phyloP scores from a whole-genome alignment of 345 rosid genomes.

The Populus pruinosa region DNA sequence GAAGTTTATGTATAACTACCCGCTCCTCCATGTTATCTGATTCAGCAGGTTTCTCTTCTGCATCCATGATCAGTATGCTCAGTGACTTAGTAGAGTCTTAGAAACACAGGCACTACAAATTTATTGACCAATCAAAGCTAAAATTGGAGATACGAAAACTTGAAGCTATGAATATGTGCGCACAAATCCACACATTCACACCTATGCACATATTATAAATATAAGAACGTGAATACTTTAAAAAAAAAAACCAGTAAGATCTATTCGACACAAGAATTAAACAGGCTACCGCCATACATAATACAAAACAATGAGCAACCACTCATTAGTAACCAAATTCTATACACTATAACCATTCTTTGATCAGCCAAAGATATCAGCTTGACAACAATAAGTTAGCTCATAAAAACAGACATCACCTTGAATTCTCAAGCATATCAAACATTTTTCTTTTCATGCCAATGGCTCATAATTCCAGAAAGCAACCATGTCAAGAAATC shows the following conservation, averaged over 20 bases:
- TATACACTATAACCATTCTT: background rate
- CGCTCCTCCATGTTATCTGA: constrained; percentile 72
- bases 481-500: background rate
- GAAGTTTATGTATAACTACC: constrained; percentile 44
- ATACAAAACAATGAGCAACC: background rate
- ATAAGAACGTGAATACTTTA: constrained; percentile 23
- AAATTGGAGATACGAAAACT: constrained; percentile 45
- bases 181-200: constrained; percentile 35
- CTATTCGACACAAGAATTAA: background rate
- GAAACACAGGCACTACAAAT: constrained; percentile 47
- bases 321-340: background rate
- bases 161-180: constrained; percentile 38
- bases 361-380: background rate
- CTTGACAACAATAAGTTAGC: background rate
- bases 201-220: constrained; percentile 39
- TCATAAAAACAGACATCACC: background rate
- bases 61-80: constrained; percentile 59
- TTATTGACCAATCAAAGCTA: constrained; percentile 47
- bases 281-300: background rate
- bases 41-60: constrained; percentile 73
- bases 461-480: background rate
- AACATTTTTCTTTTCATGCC: background rate
- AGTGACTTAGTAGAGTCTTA: constrained; percentile 55
- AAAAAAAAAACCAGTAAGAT: background rate
- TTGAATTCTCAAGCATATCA: background rate